Conservation (phyloP, 805 yeast genomes). For the Metschnikowia chrysomelidarum region DNA sequence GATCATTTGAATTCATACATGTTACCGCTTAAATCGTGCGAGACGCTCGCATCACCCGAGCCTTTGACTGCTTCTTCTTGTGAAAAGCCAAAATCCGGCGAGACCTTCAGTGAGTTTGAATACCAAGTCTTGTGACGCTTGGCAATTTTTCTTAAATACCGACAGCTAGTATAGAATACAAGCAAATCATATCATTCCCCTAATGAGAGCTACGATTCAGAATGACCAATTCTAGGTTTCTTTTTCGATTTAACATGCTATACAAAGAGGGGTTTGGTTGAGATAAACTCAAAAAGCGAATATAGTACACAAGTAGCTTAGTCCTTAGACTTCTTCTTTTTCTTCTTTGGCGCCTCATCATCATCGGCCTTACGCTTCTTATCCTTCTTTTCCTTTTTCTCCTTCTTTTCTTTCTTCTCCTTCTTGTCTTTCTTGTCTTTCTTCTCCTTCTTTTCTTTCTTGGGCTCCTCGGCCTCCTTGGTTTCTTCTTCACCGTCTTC, state of each 20-base stretch:
- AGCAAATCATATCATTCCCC: too few species aligned
- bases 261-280: slow-evolving; percentile 15
- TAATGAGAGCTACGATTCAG: too few species aligned
- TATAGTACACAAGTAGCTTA: slow-evolving; percentile 17
- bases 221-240: too few species aligned
- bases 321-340: slow-evolving; percentile 48
- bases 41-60: slow-evolving; percentile 6
- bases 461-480: slow-evolving; percentile 29
- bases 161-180: too few species aligned
- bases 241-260: slow-evolving; percentile 18
- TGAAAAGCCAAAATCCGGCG: slow-evolving; percentile 1
- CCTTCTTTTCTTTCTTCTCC: slow-evolving; percentile 27
- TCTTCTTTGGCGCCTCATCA: slow-evolving; percentile 39
- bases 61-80: neutral
- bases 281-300: slow-evolving; percentile 2
- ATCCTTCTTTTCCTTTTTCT: slow-evolving; percentile 36
- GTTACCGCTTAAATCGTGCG: slow-evolving; percentile 6
- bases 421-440: slow-evolving; percentile 34
- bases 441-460: slow-evolving; percentile 34
- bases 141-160: too few species aligned
- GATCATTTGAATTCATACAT: slow-evolving; percentile 5
- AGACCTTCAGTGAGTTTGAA: slow-evolving; percentile 10
- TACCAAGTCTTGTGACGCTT: slow-evolving; percentile 13
- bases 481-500: slow-evolving; percentile 24
- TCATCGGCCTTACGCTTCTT: slow-evolving; percentile 40